A percentile compares a stretch with the other conserved stretches of the same genome.
Conservation (phyloP, 768 basidiomycete species). For the Mycena kentingensis region DNA sequence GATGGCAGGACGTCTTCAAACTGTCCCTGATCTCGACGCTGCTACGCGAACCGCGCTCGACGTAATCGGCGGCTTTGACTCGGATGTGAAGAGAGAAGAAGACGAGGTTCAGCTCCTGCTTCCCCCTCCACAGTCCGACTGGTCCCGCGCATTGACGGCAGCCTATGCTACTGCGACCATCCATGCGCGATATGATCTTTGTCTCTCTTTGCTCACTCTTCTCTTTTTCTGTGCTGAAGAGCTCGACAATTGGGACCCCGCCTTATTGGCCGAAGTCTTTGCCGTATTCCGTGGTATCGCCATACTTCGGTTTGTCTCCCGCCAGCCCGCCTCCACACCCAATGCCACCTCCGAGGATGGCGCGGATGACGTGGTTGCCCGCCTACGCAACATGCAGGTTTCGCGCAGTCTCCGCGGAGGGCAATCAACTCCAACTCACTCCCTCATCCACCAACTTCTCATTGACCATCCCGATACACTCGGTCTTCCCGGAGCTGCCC, state of each 20-base stretch:
- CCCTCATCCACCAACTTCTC: slow-evolving; percentile 65
- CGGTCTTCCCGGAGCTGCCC: slow-evolving; percentile 60
- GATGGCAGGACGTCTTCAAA: slow-evolving; percentile 61
- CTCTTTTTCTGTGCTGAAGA: slow-evolving; percentile 73
- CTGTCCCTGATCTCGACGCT: slow-evolving; percentile 55
- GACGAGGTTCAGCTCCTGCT: slow-evolving; percentile 63
- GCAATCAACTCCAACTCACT: slow-evolving; percentile 54
- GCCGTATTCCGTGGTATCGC: slow-evolving; percentile 79
- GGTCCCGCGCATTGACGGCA: slow-evolving; percentile 62
- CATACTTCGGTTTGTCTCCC: slow-evolving; percentile 62
- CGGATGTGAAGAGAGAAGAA: slow-evolving; percentile 73
- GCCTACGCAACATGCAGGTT: slow-evolving; percentile 76
- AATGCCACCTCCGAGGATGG: slow-evolving; percentile 29
- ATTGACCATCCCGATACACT: slow-evolving; percentile 49
- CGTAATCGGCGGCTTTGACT: slow-evolving; percentile 70
- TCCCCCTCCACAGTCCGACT: slow-evolving; percentile 58
- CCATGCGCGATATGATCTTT: slow-evolving; percentile 75
- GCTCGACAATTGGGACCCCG: slow-evolving; percentile 62
- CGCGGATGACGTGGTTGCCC: slow-evolving; percentile 64
- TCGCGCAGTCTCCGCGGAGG: slow-evolving; percentile 44
- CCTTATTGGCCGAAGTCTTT: slow-evolving; percentile 71
- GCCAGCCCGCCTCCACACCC: slow-evolving; percentile 51
- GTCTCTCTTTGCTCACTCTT: slow-evolving; percentile 62
- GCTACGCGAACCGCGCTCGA: slow-evolving; percentile 63
- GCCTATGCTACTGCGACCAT: slow-evolving; percentile 64